A percentile compares a stretch with the other conserved stretches of the same genome.
phyloP scores from a whole-genome alignment of 129 eudicot genomes.

The Tagetes patula region DNA sequence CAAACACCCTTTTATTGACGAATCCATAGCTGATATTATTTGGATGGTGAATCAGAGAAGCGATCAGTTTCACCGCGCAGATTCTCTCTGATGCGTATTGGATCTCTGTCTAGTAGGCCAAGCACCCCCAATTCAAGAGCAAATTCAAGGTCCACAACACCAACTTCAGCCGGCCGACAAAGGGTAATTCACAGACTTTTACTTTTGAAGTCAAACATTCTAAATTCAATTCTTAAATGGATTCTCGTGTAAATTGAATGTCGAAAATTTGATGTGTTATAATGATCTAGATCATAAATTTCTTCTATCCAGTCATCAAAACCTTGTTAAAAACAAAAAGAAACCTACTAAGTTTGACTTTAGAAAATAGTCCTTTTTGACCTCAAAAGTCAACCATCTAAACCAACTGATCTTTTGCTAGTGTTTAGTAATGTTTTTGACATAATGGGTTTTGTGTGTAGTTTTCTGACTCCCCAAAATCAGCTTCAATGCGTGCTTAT shows the following conservation, averaged over 20 bases:
- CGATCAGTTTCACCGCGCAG: slow-evolving; percentile 78
- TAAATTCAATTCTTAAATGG: neutral
- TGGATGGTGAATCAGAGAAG: slow-evolving; percentile 53
- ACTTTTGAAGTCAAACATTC: slow-evolving; percentile 8
- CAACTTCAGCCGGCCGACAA: slow-evolving; percentile 56
- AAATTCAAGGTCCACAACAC: slow-evolving; percentile 46
- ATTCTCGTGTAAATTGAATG: neutral
- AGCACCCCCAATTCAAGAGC: slow-evolving; percentile 39
- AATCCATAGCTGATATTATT: slow-evolving; percentile 4
- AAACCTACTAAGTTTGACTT: neutral
- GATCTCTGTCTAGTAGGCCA: slow-evolving; percentile 36
- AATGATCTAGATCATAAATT: neutral
- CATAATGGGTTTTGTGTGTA: slow-evolving; percentile 11
- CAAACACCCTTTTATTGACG: neutral
- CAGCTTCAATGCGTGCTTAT: slow-evolving; percentile 76
- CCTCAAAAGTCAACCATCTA: neutral
- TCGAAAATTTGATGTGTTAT: neutral
- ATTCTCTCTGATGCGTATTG: slow-evolving; percentile 80
- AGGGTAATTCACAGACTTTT: slow-evolving; percentile 39
- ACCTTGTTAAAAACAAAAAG: neutral
- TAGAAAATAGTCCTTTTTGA: neutral
- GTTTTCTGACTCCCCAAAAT: slow-evolving; percentile 68
- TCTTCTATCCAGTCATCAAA: neutral
- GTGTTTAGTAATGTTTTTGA: slow-evolving; percentile 15
- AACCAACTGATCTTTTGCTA: neutral